Conservation (phyloP, 192 early-diverging fungal genomes). For the Piromyces sp. region DNA sequence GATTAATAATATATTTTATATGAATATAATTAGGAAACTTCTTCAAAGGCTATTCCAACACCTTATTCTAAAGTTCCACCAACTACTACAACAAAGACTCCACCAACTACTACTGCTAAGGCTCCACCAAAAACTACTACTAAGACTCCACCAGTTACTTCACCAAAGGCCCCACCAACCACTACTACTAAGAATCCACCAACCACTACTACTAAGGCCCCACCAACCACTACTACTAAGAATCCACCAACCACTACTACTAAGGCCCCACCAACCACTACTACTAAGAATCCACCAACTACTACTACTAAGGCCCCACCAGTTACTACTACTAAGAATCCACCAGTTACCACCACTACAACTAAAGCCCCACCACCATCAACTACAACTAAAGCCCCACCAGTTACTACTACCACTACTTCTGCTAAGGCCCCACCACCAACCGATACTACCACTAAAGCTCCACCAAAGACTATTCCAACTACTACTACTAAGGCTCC, state of each 20-base stretch:
- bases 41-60: neutral
- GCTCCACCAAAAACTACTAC: neutral
- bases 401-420: neutral
- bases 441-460: neutral
- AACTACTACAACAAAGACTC: neutral
- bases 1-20: too few relatives aligned
- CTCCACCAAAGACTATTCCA: neutral
- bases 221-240: neutral
- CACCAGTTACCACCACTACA: neutral
- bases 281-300: neutral
- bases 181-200: neutral
- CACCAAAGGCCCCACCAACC: too few relatives aligned
- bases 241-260: neutral
- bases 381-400: neutral
- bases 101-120: neutral
- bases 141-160: neutral
- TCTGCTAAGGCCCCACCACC: neutral
- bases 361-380: neutral
- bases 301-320: neutral
- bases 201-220: neutral
- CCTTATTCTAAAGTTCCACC: too few relatives aligned
- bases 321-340: neutral
- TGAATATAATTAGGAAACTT: neutral
- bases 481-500: neutral
- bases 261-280: neutral